Evolutionary conservation across 306 rosid species (phyloP), one percentile per base, ranked within the genome.

Genomic region (Alnus rubra): DNA sequence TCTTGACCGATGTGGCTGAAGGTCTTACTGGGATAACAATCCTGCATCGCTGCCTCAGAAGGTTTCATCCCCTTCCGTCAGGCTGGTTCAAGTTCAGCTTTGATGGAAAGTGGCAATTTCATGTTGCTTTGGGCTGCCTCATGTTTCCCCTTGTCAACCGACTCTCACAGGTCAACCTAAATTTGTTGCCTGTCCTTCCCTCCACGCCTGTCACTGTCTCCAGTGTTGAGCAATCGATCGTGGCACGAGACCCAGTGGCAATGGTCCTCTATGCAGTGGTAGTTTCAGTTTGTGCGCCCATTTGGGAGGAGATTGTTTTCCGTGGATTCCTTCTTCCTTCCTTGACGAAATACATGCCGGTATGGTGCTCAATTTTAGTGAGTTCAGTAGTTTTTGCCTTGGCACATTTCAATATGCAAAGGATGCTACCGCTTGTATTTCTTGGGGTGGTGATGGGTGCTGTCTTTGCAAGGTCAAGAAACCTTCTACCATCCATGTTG

Each of bases 271-370:
- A 88, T 74, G 92, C 88, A 2, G 84, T 84, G 76, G 89, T 88
- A 67, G 92, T 88, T 81, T 81, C 89, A 16, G 78, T 88, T 59
- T 88, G 92, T 59, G 88, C 89, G 18, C 92, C 92, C 8, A 59
- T 88, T 48, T 88, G 92, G 89, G 92, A 88, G 80, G 92, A 88
- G 83, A 79, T 88, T 45, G 89, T 88, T 75, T 88, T 88, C 83
- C 92, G 88, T 11, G 92, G 89, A 33, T 88, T 88, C 85, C 92
- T 88, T 74, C 89, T 88, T 74, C 89, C 92, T 15, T 88, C 92
- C 56, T 84, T 88, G 82, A 83, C 92, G 58, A 88, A 78, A 80
- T 88, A 88, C 84, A 88, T 88, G 89, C 85, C 92, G 52, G 85
- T 86, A 31, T 81, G 89, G 92, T 53, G 88, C 42, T 87, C 92